Base-by-base conservation (phyloP, 225 moss, liverwort and hornwort genomes). In the Bryum argenteum region DNA sequence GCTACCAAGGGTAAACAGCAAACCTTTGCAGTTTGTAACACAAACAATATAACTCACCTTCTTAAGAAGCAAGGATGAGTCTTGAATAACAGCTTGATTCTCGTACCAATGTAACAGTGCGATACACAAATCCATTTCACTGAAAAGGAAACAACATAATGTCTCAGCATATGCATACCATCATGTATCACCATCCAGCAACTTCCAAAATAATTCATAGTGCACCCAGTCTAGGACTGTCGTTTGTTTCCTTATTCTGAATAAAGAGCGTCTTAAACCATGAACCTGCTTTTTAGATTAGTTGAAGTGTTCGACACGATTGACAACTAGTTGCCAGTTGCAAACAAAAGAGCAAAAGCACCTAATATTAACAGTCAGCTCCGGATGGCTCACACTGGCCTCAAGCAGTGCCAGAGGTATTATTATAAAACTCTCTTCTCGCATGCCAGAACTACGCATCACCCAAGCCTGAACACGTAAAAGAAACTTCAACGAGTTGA, bases 301-400 rank as follows among this genome's bases (percentile, higher is more conserved):
- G 20, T 42, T 22, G 23, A 40, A 61, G 33, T 56, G 56, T n/a
- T n/a, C n/a, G n/a, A n/a, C n/a, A n/a, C n/a, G n/a, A n/a, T n/a
- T n/a, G n/a, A n/a, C n/a, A n/a, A n/a, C n/a, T n/a, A n/a, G n/a
- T n/a, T 24, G 37, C 26, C 22, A 5, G 26, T 23, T 9, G 21
- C 55, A 48, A 61, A 63, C 39, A 42, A 12, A 58, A 51, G 12
- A 28, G 19, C 19, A 42, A 33, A 40, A 47, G 20, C 61, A 89
- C 93, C 89, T 90, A n/a, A n/a, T n/a, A 70, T 82, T 72, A 45
- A 90, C 69, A 33, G 93, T 93, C 50, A 93, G 80, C 74, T 87
- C 80, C 37, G 85, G 82, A 79, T 89, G 89, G 73, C 73, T 71
- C 28, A 87, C 38, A 67, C 85, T 77, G 15, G 81, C 89, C 24